Evolutionary conservation across 2,329 filamentous ascomycete species (phyloP).

Genomic region (Calonectria montana): DNA sequence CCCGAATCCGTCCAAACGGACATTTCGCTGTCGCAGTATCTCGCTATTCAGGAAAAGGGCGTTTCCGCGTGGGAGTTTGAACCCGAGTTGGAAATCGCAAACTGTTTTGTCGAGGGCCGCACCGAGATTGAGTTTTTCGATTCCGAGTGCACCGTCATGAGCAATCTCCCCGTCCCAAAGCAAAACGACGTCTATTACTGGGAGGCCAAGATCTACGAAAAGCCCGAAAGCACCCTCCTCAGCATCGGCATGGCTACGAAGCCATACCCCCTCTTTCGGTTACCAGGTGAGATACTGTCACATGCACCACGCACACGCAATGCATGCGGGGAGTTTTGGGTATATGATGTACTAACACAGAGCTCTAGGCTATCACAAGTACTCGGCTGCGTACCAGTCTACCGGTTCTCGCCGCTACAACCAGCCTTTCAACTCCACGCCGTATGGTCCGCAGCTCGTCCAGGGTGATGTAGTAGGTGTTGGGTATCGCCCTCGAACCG

Average conservation of each 20-base stretch:
- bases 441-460: slow-evolving; percentile 85
- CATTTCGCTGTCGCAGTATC: slow-evolving; percentile 96
- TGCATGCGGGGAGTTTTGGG: slow-evolving; percentile 4
- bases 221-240: slow-evolving; percentile 87
- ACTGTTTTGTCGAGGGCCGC: slow-evolving; percentile 95
- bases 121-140: slow-evolving; percentile 99
- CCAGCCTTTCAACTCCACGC: slow-evolving; percentile 84
- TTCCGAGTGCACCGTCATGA: slow-evolving; percentile 96
- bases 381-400: slow-evolving; percentile 91
- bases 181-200: slow-evolving; percentile 99
- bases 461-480: slow-evolving; percentile 97
- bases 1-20: slow-evolving; percentile 96
- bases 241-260: slow-evolving; percentile 97
- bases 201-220: slow-evolving; percentile 99
- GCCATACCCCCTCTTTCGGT: slow-evolving; percentile 92
- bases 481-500: slow-evolving; percentile 93
- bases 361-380: slow-evolving; percentile 81
- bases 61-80: slow-evolving; percentile 99
- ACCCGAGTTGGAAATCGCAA: slow-evolving; percentile 97
- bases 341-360: slow-evolving; percentile 35
- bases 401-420: slow-evolving; percentile 89
- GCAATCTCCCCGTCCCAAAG: slow-evolving; percentile 95
- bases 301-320: slow-evolving; percentile 11
- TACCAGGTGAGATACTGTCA: slow-evolving; percentile 77
- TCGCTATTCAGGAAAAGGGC: slow-evolving; percentile 98